Evolutionary conservation across 2,329 filamentous ascomycete species (phyloP), one percentile per base, ranked within the genome.

Genomic region (Trichophyton benhamiae): DNA sequence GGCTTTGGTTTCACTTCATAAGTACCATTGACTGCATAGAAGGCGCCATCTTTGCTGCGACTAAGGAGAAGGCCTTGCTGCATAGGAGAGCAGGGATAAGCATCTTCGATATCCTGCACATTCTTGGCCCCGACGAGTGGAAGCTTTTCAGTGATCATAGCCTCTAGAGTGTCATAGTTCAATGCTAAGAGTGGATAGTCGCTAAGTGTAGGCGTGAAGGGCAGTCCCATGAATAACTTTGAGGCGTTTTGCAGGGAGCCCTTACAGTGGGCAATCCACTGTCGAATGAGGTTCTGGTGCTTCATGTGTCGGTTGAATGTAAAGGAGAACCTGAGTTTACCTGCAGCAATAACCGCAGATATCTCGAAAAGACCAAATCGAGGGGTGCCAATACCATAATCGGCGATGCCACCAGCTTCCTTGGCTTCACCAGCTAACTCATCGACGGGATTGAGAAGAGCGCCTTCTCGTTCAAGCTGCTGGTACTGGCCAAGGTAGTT

Each of bases 351-450:
- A 25, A 79, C 76, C 0, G 79, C 79, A 0, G 78, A 77, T 3
- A 81, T 75, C 61, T 82, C 80, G 59, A 82, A 78, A 0, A 82
- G 74, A 1, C 75, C 76, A 63, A 79, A 78, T 1, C 78, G 74
- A 25, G 73, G 72, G 2, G 77, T 77, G 8, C 72, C 65, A 15
- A 71, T 68, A 3, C 76, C 77, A 65, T 78, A 76, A 63, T 79
- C 77, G 5, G 76, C 74, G 11, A 74, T 74, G 3, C 74, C 58
- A 15, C 72, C 72, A 53, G 72, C 71, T 57, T 69, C 71, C 13
- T 70, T 67, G 11, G 72, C 72, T 61, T 73, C 72, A 57, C 72
- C 72, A 15, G 72, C 72, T 69, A 75, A 71, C 48, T 71, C 75
- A 22, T 76, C 74, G 11, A 76, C 70, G 44, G 72, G 73, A 6